Conservation (phyloP, 139 green algal species). For the Chlorella ohadii region DNA sequence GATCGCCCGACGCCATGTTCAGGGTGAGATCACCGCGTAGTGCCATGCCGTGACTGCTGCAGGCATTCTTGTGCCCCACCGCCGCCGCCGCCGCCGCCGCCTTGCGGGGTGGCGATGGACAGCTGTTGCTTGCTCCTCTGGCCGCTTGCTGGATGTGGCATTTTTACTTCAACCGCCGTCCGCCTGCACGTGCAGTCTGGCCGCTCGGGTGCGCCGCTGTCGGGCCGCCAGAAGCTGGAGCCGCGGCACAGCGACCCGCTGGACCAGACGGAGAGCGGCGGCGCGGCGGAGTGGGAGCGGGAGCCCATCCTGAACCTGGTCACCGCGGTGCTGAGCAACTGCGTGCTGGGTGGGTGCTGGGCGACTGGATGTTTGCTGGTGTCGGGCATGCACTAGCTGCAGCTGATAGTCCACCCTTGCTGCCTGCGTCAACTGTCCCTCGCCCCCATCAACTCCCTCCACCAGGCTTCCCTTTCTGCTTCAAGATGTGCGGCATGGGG, state of each 20-base stretch:
- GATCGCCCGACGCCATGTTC: too few species aligned
- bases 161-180: neutral
- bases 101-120: too few species aligned
- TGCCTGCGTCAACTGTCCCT: too few species aligned
- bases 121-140: too few species aligned
- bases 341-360: constrained; percentile 58
- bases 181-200: neutral
- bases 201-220: neutral
- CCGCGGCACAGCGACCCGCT: constrained; percentile 18
- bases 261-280: neutral
- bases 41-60: too few species aligned
- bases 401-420: neutral
- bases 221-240: neutral
- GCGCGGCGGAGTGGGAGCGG: constrained; percentile 6
- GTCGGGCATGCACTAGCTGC: neutral
- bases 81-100: too few species aligned
- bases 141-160: too few species aligned
- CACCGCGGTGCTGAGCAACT: constrained; percentile 73
- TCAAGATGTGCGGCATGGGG: constrained; percentile 56
- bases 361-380: neutral
- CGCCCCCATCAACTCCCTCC: neutral
- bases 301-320: constrained; percentile 33
- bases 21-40: too few species aligned
- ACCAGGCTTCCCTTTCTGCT: constrained; percentile 53
- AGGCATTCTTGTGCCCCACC: too few species aligned